Conservation (phyloP, 2,329 filamentous ascomycete species). For the Botryotinia globosa region DNA sequence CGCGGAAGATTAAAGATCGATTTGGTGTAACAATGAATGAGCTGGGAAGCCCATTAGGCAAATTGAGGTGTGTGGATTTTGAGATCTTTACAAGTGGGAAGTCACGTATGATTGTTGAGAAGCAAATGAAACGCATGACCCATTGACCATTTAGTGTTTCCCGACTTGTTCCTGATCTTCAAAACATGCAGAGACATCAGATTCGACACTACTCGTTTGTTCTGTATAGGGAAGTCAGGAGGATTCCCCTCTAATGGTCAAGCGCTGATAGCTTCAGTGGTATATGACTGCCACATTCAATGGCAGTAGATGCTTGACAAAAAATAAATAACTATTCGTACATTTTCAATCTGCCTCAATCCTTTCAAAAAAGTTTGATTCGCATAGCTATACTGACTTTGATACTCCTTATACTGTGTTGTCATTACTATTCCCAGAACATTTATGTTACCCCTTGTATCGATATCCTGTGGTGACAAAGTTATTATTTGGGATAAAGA, state of each 20-base stretch:
- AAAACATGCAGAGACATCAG: not conserved
- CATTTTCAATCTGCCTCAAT: not conserved
- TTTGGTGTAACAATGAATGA: conserved; percentile 12
- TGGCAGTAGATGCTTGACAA: not conserved
- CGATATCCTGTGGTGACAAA: too few species aligned
- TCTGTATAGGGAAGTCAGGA: not conserved
- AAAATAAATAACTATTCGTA: not conserved
- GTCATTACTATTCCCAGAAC: not conserved
- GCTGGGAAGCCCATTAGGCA: conserved; percentile 7
- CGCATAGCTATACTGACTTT: not conserved
- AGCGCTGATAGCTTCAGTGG: not conserved
- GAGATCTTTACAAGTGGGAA: conserved; percentile 16
- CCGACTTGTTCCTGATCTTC: not conserved
- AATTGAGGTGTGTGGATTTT: conserved; percentile 15
- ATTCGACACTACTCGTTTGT: not conserved
- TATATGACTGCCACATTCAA: not conserved
- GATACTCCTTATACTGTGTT: not conserved
- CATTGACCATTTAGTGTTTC: not conserved
- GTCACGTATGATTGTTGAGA: conserved; percentile 15
- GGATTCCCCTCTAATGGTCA: not conserved
- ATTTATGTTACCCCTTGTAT: not conserved
- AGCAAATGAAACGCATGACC: not conserved
- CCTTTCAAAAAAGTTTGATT: not conserved
- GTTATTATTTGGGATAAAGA: too few species aligned
- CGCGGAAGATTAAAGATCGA: not conserved